Evolutionary conservation across 257 asterid genomes (phyloP).

Genomic region (Nicotiana tabacum): DNA sequence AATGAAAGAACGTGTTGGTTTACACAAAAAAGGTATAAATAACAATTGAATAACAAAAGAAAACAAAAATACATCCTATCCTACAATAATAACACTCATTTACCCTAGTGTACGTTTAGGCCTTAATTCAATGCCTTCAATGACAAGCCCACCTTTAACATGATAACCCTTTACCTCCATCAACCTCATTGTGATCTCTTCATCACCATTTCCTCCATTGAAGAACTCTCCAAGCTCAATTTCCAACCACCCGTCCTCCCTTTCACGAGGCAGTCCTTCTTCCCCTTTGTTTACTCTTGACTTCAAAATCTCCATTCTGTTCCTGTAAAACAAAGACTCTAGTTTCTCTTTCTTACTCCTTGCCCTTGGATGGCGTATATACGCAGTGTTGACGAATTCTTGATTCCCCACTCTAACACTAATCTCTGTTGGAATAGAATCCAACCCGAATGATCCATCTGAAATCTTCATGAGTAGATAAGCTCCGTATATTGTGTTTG

Average conservation of each 20-base stretch:
- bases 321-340: constrained; percentile 18
- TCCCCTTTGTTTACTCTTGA: constrained; percentile 17
- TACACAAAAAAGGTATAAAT: too few species aligned
- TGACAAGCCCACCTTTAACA: constrained; percentile 9
- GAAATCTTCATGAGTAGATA: constrained; percentile 23
- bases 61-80: background rate
- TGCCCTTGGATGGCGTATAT: constrained; percentile 12
- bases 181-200: constrained; percentile 1
- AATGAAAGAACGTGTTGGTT: too few species aligned
- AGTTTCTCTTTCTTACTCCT: constrained; percentile 9
- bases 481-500: constrained; percentile 27
- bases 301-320: constrained; percentile 19
- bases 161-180: constrained; percentile 19
- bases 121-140: constrained; percentile 19
- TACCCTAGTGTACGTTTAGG: background rate
- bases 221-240: constrained; percentile 30
- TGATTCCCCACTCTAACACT: background rate
- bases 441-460: constrained; percentile 26
- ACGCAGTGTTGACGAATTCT: constrained; percentile 3
- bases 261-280: constrained; percentile 10
- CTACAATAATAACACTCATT: background rate
- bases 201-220: background rate
- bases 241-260: constrained; percentile 37
- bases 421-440: constrained; percentile 22
- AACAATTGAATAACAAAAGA: background rate